Percentiles rank a stretch among this genome's conserved stretches.
phyloP scores from a whole-genome alignment of 805 yeast genomes.

The Ogataea nonfermentans region DNA sequence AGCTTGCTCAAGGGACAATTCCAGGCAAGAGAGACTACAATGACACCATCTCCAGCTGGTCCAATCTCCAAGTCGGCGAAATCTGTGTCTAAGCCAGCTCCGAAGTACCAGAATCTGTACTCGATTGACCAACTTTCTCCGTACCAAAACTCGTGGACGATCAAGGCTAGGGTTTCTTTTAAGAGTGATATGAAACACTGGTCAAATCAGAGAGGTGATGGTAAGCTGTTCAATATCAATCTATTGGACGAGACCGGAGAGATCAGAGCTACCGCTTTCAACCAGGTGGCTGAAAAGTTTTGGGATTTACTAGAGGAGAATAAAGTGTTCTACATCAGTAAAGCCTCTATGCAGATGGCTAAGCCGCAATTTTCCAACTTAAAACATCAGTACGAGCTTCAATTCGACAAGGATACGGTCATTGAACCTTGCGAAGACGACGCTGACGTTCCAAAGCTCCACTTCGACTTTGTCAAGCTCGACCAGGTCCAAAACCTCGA shows the following conservation, averaged over 20 bases:
- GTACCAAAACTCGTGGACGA: conserved; percentile 86
- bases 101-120: conserved; percentile 44
- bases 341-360: conserved; percentile 77
- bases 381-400: conserved; percentile 84
- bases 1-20: conserved; percentile 17
- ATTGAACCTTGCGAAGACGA: conserved; percentile 63
- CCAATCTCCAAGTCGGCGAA: conserved; percentile 14
- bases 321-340: conserved; percentile 79
- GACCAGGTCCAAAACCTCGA: conserved; percentile 65
- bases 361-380: conserved; percentile 83
- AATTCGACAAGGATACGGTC: conserved; percentile 73
- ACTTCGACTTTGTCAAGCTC: conserved; percentile 72
- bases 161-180: conserved; percentile 86
- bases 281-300: conserved; percentile 77
- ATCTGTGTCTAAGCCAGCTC: conserved; percentile 21
- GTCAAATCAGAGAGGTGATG: conserved; percentile 84
- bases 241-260: conserved; percentile 94
- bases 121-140: conserved; percentile 90
- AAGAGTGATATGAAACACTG: conserved; percentile 87
- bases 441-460: conserved; percentile 71
- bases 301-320: conserved; percentile 82
- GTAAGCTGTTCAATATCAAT: conserved; percentile 84
- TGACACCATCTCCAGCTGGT: conserved; percentile 21
- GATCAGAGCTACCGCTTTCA: conserved; percentile 93
- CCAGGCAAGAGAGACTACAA: conserved; percentile 11